These are phyloP conservation scores for Sistotremastrum suecicum DNA, from an alignment of 768 basidiomycete species.

Conservation along the genomic window DNA sequence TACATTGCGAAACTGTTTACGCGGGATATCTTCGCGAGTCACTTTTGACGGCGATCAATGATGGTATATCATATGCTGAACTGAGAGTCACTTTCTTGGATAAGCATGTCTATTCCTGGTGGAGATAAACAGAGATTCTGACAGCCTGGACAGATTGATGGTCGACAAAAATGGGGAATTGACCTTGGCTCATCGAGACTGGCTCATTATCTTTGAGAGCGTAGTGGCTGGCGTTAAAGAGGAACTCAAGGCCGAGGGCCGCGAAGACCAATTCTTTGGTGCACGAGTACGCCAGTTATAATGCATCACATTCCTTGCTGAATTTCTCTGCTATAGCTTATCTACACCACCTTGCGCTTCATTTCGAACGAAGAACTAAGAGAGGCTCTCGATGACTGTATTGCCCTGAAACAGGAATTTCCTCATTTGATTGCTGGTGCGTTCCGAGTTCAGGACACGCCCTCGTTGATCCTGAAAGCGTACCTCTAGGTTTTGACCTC, in stretches of 20 bases:
- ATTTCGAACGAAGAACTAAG: slow-evolving; percentile 42
- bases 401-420: slow-evolving; percentile 57
- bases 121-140: neutral
- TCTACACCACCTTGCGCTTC: slow-evolving; percentile 50
- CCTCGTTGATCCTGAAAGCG: neutral
- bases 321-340: slow-evolving; percentile 32
- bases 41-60: slow-evolving; percentile 44
- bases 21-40: slow-evolving; percentile 47
- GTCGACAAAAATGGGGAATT: slow-evolving; percentile 39
- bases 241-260: slow-evolving; percentile 34
- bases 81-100: slow-evolving; percentile 48
- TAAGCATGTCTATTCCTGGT: slow-evolving; percentile 26
- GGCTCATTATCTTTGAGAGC: slow-evolving; percentile 38
- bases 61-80: slow-evolving; percentile 63
- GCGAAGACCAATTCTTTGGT: slow-evolving; percentile 50
- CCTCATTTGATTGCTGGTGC: slow-evolving; percentile 57
- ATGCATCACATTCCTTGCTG: neutral
- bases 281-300: slow-evolving; percentile 32
- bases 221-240: slow-evolving; percentile 39
- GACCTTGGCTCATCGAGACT: slow-evolving; percentile 44
- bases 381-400: slow-evolving; percentile 62
- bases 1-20: slow-evolving; percentile 43
- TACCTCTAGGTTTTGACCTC: slow-evolving; percentile 54
- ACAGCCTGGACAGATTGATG: slow-evolving; percentile 30
- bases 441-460: neutral